These are phyloP conservation scores for Misopates orontium DNA, from an alignment of 257 asterid species.

Conservation along the genomic window DNA sequence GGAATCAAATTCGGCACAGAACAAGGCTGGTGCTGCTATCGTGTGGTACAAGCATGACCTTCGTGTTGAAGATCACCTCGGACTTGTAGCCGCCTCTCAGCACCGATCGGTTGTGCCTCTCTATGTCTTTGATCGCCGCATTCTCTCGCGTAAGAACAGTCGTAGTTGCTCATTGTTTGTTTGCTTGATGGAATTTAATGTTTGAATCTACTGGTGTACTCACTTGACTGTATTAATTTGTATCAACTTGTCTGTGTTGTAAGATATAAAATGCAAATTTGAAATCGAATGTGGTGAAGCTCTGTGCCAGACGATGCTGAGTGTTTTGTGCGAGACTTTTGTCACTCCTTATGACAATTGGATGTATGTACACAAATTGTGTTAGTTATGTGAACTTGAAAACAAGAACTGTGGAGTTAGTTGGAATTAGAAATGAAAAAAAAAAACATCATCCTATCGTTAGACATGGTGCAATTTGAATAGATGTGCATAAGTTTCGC, in stretches of 20 bases:
- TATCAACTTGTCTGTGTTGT: not conserved
- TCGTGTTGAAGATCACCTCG: slow-evolving; percentile 84
- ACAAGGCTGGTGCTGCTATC: slow-evolving; percentile 46
- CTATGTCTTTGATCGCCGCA: slow-evolving; percentile 84
- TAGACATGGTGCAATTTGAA: too few species aligned
- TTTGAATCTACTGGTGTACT: not conserved
- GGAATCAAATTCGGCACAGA: slow-evolving; percentile 38
- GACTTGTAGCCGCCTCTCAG: slow-evolving; percentile 64
- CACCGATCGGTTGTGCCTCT: slow-evolving; percentile 65
- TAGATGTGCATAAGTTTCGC: too few species aligned
- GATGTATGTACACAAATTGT: too few species aligned
- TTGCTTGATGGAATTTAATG: not conserved
- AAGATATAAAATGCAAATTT: not conserved
- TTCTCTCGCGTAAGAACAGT: slow-evolving; percentile 54
- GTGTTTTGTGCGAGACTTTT: too few species aligned
- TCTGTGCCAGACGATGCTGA: too few species aligned
- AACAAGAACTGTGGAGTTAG: too few species aligned
- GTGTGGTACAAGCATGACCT: slow-evolving; percentile 95
- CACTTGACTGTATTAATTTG: not conserved
- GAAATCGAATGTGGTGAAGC: slow-evolving; percentile 2
- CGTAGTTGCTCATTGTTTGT: not conserved
- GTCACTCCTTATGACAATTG: too few species aligned
- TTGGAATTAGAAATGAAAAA: too few species aligned
- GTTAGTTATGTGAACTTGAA: too few species aligned
- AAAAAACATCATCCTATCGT: too few species aligned